A percentile compares a stretch with the other conserved stretches of the same genome.
These are phyloP conservation scores for Proliferodiscus dingleyae DNA, from an alignment of 2,329 filamentous ascomycete species.

Conservation along the genomic window DNA sequence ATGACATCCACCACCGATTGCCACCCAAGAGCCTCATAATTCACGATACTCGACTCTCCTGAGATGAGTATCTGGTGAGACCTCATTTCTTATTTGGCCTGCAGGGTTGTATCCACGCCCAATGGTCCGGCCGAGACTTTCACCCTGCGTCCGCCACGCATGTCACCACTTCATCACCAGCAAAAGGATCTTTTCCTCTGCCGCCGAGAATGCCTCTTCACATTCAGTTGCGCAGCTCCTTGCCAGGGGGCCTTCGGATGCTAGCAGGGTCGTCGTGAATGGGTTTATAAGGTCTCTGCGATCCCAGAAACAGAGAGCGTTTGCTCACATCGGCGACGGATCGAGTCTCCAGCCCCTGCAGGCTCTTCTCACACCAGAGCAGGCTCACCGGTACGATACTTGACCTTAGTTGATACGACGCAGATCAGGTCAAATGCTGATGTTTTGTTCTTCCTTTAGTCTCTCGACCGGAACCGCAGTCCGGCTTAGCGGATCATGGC, in stretches of 20 bases:
- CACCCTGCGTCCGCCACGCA: constrained; percentile 3
- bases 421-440: too few species aligned
- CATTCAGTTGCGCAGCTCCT: constrained; percentile 53
- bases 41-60: background rate
- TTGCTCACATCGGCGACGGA: constrained; percentile 83
- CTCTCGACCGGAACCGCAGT: constrained; percentile 79
- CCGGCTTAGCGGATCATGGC: constrained; percentile 72
- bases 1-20: background rate
- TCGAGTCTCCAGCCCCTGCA: constrained; percentile 76
- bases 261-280: constrained; percentile 55
- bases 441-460: constrained; percentile 43
- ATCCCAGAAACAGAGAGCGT: constrained; percentile 78
- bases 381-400: constrained; percentile 24
- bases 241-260: constrained; percentile 42
- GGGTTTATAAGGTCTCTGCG: constrained; percentile 82
- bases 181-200: constrained; percentile 1
- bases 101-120: background rate
- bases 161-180: constrained; percentile 3
- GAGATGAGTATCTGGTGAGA: too few species aligned
- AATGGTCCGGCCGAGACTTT: constrained; percentile 10
- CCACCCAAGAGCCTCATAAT: background rate
- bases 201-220: background rate
- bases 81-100: background rate
- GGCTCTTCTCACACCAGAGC: constrained; percentile 29
- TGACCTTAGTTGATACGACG: constrained; percentile 2